Evolutionary conservation across 805 yeast genomes (phyloP), one percentile per base, ranked within the genome.

Genomic region (Starmerella scarabaei): DNA sequence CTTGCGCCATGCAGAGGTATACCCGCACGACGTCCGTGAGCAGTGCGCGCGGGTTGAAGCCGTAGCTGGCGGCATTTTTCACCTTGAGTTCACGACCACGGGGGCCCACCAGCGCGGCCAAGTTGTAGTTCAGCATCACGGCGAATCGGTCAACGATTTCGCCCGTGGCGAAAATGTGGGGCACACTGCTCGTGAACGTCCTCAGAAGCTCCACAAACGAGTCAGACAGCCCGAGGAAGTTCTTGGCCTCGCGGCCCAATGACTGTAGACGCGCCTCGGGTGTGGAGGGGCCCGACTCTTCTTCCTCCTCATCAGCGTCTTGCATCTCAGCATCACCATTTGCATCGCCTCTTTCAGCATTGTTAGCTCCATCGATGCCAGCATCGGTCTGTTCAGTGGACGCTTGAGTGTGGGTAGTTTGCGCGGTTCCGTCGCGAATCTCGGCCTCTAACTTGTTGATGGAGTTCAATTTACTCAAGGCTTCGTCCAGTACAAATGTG

Each of bases 101-200:
- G 14, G 97, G 96, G 0, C 99, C 99, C 20, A 85, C 96, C 60
- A 91, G 66, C n/a, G 88, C 84, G 36, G 75, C 80, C 45, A 91
- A 65, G 57, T 91, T 91, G 61, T 86, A 88, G 62, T 91, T 80
- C 57, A 91, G 66, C 99, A 91, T 91, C 34, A 94, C 85, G 0
- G 98, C 94, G 47, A 91, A 66, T 59, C 98, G 71, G 53, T 85
- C 94, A 31, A 88, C 94, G 53, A 91, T 77, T 60, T 91, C 98
- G 2, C 82, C 75, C 32, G 83, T 79, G 3, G 76, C 74, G 61
- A 91, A 91, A 0, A 94, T 88, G 37, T 65, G 67, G 7, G 97
- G 95, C 8, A 83, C 82, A 47, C 88, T 88, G 43, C 73, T 67
- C 0, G 97, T 84, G 56, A 86, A 91, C 35, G 85, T 62, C 48